A percentile compares a stretch with the other conserved stretches of the same genome.
Evolutionary conservation across 2,329 filamentous ascomycete species (phyloP).

Genomic region (Chrysosphaeria jannelii): DNA sequence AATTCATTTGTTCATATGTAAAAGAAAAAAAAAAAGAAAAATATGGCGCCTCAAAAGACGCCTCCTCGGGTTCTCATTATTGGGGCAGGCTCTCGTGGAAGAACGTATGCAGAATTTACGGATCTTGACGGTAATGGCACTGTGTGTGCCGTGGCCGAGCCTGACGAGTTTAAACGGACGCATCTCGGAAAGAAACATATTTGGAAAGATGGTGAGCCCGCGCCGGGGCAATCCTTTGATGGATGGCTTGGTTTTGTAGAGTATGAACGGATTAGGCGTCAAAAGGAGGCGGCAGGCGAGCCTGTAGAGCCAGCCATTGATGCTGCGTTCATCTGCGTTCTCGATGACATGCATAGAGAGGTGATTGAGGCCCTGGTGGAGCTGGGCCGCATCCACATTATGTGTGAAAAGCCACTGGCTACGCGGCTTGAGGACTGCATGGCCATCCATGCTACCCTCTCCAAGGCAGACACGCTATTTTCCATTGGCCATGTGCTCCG

Average conservation of each 20-base stretch:
- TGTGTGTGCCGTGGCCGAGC: slow-evolving; percentile 57
- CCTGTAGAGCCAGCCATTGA: slow-evolving; percentile 23
- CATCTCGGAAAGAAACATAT: slow-evolving; percentile 43
- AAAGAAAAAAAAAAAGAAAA: not conserved
- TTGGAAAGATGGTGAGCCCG: slow-evolving; percentile 23
- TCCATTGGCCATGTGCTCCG: slow-evolving; percentile 81
- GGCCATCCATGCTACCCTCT: slow-evolving; percentile 32
- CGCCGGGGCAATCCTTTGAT: slow-evolving; percentile 35
- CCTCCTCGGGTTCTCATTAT: slow-evolving; percentile 46
- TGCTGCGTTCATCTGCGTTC: slow-evolving; percentile 32
- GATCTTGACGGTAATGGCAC: slow-evolving; percentile 31
- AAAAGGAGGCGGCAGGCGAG: slow-evolving; percentile 14
- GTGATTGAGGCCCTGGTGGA: slow-evolving; percentile 46
- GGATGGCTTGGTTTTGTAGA: slow-evolving; percentile 49
- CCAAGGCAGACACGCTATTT: slow-evolving; percentile 25
- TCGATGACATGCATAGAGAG: slow-evolving; percentile 69
- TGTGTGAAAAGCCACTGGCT: slow-evolving; percentile 86
- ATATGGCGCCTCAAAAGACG: slow-evolving; percentile 1
- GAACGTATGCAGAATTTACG: slow-evolving; percentile 41
- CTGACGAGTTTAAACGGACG: slow-evolving; percentile 43
- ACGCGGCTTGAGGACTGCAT: slow-evolving; percentile 54
- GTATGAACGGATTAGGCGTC: slow-evolving; percentile 35
- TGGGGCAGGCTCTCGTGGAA: slow-evolving; percentile 54
- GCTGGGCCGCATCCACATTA: slow-evolving; percentile 41
- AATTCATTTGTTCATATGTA: too few species aligned